Conservation (phyloP, 2,329 filamentous ascomycete species). For the Cladosporium sp. region DNA sequence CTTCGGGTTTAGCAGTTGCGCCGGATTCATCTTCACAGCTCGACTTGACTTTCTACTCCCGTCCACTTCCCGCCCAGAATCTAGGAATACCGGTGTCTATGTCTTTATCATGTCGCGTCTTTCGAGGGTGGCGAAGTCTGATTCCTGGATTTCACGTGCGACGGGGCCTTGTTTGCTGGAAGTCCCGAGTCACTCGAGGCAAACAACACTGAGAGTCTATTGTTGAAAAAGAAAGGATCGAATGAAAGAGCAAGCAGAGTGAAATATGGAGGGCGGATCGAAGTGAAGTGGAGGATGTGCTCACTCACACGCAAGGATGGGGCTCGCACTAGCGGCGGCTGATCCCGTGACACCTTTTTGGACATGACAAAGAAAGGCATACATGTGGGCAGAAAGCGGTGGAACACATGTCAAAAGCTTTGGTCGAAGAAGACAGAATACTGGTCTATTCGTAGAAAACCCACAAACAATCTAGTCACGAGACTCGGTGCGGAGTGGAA, state of each 20-base stretch:
- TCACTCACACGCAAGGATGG: background rate
- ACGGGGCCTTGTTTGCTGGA: background rate
- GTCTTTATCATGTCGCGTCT: constrained; percentile 21
- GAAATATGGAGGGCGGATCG: background rate
- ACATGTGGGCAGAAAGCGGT: background rate
- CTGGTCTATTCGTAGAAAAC: too few species aligned
- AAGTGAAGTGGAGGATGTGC: background rate
- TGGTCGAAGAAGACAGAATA: background rate
- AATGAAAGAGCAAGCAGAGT: background rate
- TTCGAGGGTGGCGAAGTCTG: background rate
- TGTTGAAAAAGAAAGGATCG: background rate
- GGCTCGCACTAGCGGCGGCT: background rate
- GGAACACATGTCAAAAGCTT: background rate
- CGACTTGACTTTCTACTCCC: background rate
- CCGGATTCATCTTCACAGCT: constrained; percentile 34
- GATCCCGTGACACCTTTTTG: background rate
- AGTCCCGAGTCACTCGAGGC: background rate
- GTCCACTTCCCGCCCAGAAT: background rate
- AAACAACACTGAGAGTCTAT: background rate
- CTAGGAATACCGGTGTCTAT: background rate
- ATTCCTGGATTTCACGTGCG: background rate
- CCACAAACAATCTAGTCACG: too few species aligned
- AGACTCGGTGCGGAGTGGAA: too few species aligned
- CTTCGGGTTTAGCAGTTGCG: constrained; percentile 40
- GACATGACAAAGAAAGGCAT: background rate